phyloP scores from a whole-genome alignment of 169 alveolate genomes.

The Sarcocystis neurona region DNA sequence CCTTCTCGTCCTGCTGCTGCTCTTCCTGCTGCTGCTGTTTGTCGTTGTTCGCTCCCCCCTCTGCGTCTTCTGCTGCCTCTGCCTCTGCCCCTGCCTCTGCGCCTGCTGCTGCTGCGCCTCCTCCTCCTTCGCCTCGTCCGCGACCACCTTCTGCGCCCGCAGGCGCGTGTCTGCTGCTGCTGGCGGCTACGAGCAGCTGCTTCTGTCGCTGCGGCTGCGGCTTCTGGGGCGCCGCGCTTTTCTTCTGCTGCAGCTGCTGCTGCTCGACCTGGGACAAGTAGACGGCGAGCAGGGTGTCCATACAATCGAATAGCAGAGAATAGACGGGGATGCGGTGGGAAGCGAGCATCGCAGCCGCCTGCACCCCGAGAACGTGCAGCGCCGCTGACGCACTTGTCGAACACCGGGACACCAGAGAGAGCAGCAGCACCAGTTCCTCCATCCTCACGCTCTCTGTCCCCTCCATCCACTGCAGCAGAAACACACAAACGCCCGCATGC shows the following conservation, averaged over 20 bases:
- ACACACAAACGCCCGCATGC: background rate
- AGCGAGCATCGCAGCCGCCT: constrained; percentile 36
- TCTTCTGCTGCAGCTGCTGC: too few species aligned
- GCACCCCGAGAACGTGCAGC: constrained; percentile 19
- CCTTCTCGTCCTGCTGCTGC: too few species aligned
- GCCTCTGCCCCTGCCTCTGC: background rate
- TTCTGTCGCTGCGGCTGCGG: too few species aligned
- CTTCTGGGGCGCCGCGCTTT: background rate
- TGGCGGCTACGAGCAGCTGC: too few species aligned
- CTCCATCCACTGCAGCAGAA: constrained; percentile 30
- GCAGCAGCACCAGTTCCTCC: constrained; percentile 31
- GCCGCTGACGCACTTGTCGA: background rate
- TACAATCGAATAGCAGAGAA: constrained; percentile 47
- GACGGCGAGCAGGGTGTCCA: constrained; percentile 27
- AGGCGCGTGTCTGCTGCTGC: background rate
- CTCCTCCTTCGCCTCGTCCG: background rate
- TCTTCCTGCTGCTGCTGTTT: too few species aligned
- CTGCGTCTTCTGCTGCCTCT: too few species aligned
- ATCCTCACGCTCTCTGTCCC: constrained; percentile 15
- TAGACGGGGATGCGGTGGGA: constrained; percentile 42
- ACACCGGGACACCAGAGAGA: constrained; percentile 23
- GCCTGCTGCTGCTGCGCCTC: background rate
- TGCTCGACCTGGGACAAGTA: background rate
- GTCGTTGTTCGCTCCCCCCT: too few species aligned
- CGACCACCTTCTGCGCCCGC: background rate